Conservation (phyloP, 352 stramenopile species). For the Phytophthora pistaciae region DNA sequence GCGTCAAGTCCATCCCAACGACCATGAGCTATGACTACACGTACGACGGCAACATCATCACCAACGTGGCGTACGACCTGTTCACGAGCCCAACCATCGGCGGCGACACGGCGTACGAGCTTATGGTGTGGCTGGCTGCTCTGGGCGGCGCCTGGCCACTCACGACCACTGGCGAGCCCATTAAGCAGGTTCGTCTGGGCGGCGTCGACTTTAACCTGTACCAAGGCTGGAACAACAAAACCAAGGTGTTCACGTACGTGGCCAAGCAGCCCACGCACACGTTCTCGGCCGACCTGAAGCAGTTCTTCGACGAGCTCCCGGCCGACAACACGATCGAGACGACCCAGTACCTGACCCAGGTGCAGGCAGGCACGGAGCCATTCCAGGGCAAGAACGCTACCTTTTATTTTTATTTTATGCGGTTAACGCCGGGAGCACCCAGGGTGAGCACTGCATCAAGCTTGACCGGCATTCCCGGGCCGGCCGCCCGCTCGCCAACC, state of each 20-base stretch:
- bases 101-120: constrained; percentile 39
- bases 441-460: neutral
- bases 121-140: constrained; percentile 47
- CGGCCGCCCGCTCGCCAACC: too few relatives aligned
- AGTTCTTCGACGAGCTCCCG: constrained; percentile 35
- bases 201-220: constrained; percentile 35
- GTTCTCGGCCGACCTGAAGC: constrained; percentile 33
- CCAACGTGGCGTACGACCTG: constrained; percentile 47
- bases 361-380: constrained; percentile 42
- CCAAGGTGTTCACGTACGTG: constrained; percentile 44
- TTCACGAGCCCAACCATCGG: constrained; percentile 35
- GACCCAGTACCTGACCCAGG: constrained; percentile 38
- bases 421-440: neutral
- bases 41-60: constrained; percentile 39
- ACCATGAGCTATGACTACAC: constrained; percentile 44
- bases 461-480: too few relatives aligned
- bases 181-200: constrained; percentile 24
- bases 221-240: constrained; percentile 39
- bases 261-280: constrained; percentile 22
- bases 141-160: constrained; percentile 36
- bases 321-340: constrained; percentile 26
- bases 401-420: constrained; percentile 4
- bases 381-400: constrained; percentile 41
- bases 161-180: constrained; percentile 27
- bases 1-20: constrained; percentile 44